Evolutionary conservation across 2,329 filamentous ascomycete species (phyloP), one percentile per base, ranked within the genome.

Genomic region (Alternaria longipes): DNA sequence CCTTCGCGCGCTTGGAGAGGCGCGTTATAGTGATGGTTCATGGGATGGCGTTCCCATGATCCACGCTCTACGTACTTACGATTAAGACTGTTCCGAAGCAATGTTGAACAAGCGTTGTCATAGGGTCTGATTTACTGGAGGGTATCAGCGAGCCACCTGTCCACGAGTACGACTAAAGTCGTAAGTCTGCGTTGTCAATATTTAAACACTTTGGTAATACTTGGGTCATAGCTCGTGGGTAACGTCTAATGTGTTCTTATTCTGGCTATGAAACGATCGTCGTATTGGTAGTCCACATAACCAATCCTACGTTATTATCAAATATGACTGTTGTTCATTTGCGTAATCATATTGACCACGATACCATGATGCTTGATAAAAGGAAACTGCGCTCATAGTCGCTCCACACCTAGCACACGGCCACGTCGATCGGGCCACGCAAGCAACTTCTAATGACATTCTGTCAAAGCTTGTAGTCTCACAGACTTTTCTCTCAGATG

Each of bases 401-500:
- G 18, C 40, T 22, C 18, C 5, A 22, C 5, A 12, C 40, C 12
- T 6, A 24, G 6, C 40, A 42, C 12, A 4, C 11, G 40, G 8
- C 6, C 6, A 8, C 22, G 18, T 24, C 7, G 12, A 42, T 16
- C 20, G 12, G 12, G 12, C 40, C 12, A 24, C 5, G 12, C 12
- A 16, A 42, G 40, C 8, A 50, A 14, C 32, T 24, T 36, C 12
- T 50, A 6, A 42, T 24, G 18, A 41, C 38, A 42, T 16, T 5
- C 4, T 26, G 46, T 50, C 46, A 36, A 50, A 50, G 46, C 46
- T n/a, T 22, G 12, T 30, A 50, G 46, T 12, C 16, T 32, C 24
- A 36, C 46, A 50, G 20, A 50, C 30, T 50, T 50, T 50, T 36
- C 46, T n/a, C 11, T 24, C 46, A 18, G 46, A 30, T 50, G 18